A percentile compares a stretch with the other conserved stretches of the same genome.
These are phyloP conservation scores for Zygnema cylindricum DNA, from an alignment of 139 green algal species.

Conservation along the genomic window DNA sequence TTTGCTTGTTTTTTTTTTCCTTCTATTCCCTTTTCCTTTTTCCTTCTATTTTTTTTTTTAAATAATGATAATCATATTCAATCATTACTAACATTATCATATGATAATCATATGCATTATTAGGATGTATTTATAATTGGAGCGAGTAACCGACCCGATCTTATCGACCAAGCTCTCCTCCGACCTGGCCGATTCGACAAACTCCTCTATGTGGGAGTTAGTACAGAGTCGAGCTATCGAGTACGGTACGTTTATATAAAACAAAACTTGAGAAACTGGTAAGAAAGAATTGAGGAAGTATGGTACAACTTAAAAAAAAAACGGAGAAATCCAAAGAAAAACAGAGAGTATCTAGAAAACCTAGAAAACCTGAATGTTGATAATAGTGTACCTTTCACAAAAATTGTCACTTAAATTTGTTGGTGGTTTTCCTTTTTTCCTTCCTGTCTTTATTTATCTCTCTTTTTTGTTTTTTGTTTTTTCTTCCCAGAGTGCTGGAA, in stretches of 20 bases:
- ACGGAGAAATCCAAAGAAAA: not conserved
- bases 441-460: too few species aligned
- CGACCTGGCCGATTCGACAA: slow-evolving; percentile 86
- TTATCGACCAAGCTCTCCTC: slow-evolving; percentile 90
- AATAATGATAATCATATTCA: not conserved
- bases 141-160: slow-evolving; percentile 91
- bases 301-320: not conserved
- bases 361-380: not conserved
- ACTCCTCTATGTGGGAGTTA: slow-evolving; percentile 88
- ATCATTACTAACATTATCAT: too few species aligned
- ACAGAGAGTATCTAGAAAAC: not conserved
- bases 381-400: not conserved
- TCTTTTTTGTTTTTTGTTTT: too few species aligned
- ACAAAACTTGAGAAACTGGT: not conserved
- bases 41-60: not conserved
- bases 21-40: too few species aligned
- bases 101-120: too few species aligned
- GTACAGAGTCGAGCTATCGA: not conserved
- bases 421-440: not conserved
- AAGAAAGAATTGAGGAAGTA: not conserved
- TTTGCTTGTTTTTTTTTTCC: too few species aligned
- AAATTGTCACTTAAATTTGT: too few species aligned
- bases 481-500: slow-evolving; percentile 76
- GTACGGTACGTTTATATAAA: slow-evolving; percentile 20
- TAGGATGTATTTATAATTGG: slow-evolving; percentile 79